These are phyloP conservation scores for Juglanconis sp. DNA, from an alignment of 2,329 filamentous ascomycete species.

Conservation along the genomic window DNA sequence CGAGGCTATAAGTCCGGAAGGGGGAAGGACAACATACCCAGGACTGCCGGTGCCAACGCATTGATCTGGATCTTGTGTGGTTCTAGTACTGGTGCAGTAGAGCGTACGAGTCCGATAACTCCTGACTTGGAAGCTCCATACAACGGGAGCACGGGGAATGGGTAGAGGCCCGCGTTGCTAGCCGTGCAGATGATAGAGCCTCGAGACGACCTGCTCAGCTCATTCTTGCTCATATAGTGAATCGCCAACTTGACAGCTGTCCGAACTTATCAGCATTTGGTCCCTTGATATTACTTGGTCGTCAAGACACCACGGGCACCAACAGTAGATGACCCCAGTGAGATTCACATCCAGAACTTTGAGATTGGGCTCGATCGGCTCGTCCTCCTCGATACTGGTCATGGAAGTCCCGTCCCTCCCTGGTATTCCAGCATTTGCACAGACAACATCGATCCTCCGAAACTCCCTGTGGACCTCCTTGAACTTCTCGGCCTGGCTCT, in stretches of 20 bases:
- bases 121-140: slow-evolving; percentile 47
- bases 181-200: slow-evolving; percentile 51
- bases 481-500: slow-evolving; percentile 29
- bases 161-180: slow-evolving; percentile 51
- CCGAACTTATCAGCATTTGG: not conserved
- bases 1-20: not conserved
- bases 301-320: slow-evolving; percentile 18
- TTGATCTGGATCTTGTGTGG: slow-evolving; percentile 46
- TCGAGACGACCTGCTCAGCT: slow-evolving; percentile 23
- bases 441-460: slow-evolving; percentile 40
- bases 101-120: slow-evolving; percentile 48
- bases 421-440: slow-evolving; percentile 49
- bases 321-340: slow-evolving; percentile 42
- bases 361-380: slow-evolving; percentile 33
- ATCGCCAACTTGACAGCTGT: slow-evolving; percentile 46
- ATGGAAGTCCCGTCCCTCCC: slow-evolving; percentile 34
- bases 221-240: slow-evolving; percentile 45
- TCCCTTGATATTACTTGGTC: too few relatives aligned
- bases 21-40: slow-evolving; percentile 35
- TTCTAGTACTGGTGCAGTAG: slow-evolving; percentile 37
- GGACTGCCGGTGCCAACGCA: slow-evolving; percentile 45
- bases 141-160: slow-evolving; percentile 47
- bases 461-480: slow-evolving; percentile 22
- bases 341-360: slow-evolving; percentile 36
- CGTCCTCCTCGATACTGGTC: slow-evolving; percentile 25